These are phyloP conservation scores for Floccularia luteovirens DNA, from an alignment of 768 basidiomycete genomes.

Conservation along the genomic window DNA sequence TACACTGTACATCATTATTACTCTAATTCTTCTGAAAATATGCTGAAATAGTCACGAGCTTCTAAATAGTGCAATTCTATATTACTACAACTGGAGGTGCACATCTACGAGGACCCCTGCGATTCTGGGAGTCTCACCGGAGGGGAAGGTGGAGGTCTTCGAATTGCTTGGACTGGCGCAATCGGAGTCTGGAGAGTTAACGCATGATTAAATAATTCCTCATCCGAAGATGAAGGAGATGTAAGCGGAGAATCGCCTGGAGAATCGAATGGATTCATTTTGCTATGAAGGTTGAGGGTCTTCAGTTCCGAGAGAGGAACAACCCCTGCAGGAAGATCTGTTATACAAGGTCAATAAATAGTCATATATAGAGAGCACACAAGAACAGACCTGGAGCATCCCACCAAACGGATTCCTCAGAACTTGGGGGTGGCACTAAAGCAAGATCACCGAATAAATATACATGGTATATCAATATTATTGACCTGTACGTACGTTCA, in stretches of 20 bases:
- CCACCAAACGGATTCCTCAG: constrained; percentile 78
- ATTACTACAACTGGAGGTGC: too few relatives aligned
- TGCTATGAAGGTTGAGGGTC: constrained; percentile 19
- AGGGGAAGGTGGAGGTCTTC: constrained; percentile 38
- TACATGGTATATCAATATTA: background rate
- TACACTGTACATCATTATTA: background rate
- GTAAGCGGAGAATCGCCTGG: constrained; percentile 57
- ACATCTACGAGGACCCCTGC: too few relatives aligned
- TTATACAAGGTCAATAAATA: constrained; percentile 3
- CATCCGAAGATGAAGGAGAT: constrained; percentile 77
- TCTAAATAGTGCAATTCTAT: too few relatives aligned
- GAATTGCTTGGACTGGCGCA: constrained; percentile 42
- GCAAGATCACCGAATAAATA: constrained; percentile 3
- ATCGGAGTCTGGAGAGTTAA: constrained; percentile 65
- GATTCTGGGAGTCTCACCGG: too few relatives aligned
- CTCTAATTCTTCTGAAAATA: background rate
- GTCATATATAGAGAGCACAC: too few relatives aligned
- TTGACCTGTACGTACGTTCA: constrained; percentile 29
- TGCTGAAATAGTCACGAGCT: too few relatives aligned
- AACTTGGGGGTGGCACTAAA: constrained; percentile 80
- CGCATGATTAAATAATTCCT: constrained; percentile 75
- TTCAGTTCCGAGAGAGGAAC: constrained; percentile 34
- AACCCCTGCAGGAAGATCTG: constrained; percentile 55
- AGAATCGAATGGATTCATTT: constrained; percentile 71
- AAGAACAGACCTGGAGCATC: constrained; percentile 51